Conservation (phyloP, 192 early-diverging fungal genomes). For the Umbelopsis vinacea region DNA sequence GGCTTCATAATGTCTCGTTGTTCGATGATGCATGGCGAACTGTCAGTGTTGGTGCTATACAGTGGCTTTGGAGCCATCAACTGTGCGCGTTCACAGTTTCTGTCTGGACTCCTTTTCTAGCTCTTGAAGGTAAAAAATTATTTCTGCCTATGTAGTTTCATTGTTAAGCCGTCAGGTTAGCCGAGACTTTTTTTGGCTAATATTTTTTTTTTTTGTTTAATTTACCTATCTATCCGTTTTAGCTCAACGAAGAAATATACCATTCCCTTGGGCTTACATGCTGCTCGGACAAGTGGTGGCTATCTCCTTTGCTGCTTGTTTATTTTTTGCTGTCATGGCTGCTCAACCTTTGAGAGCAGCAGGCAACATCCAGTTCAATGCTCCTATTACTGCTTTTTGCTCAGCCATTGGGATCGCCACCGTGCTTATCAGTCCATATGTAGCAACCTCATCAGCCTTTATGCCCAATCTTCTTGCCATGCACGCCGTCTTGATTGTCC, state of each 20-base stretch:
- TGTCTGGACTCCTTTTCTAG: constrained; percentile 39
- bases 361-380: not conserved
- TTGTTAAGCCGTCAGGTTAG: too few species aligned
- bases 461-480: constrained; percentile 34
- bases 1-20: constrained; percentile 32
- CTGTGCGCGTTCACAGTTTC: constrained; percentile 35
- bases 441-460: constrained; percentile 17
- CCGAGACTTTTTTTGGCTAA: too few species aligned
- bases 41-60: constrained; percentile 27
- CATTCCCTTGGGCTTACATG: constrained; percentile 37
- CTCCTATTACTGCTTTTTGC: not conserved
- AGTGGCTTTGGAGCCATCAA: constrained; percentile 43
- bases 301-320: constrained; percentile 28
- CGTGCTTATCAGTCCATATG: constrained; percentile 18
- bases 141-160: too few species aligned
- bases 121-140: constrained; percentile 28
- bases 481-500: constrained; percentile 32
- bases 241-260: constrained; percentile 27
- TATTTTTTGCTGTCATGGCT: constrained; percentile 35
- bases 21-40: constrained; percentile 40
- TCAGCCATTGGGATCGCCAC: constrained; percentile 22
- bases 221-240: too few species aligned
- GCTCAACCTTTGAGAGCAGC: not conserved
- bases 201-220: too few species aligned
- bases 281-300: constrained; percentile 38